Evolutionary conservation across 2,329 filamentous ascomycete species (phyloP).

Genomic region (Diaporthe amygdali): DNA sequence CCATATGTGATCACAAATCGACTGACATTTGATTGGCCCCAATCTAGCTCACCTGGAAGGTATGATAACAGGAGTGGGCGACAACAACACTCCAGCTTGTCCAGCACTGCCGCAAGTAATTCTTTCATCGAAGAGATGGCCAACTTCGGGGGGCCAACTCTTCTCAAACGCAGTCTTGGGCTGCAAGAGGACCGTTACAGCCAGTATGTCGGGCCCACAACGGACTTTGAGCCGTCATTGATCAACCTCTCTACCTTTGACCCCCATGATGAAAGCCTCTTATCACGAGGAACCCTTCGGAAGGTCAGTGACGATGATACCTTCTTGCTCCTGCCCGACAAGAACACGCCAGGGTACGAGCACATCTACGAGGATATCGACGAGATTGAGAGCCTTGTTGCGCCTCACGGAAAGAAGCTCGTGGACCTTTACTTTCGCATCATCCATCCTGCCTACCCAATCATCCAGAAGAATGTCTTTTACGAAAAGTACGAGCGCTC

Average conservation of each 20-base stretch:
- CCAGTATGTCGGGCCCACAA: constrained; percentile 83
- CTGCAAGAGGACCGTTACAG: constrained; percentile 80
- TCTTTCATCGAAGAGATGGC: constrained; percentile 74
- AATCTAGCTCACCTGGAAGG: constrained; percentile 60
- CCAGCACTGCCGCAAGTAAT: constrained; percentile 65
- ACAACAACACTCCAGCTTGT: constrained; percentile 62
- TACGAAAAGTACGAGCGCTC: constrained; percentile 64
- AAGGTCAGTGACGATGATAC: constrained; percentile 80
- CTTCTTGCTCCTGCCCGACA: constrained; percentile 80
- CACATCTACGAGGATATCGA: constrained; percentile 72
- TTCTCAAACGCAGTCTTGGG: constrained; percentile 73
- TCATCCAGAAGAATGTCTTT: constrained; percentile 66
- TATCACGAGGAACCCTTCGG: constrained; percentile 71
- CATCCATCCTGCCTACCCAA: constrained; percentile 63
- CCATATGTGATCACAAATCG: constrained; percentile 23
- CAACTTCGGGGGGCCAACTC: constrained; percentile 69
- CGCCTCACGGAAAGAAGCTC: constrained; percentile 65
- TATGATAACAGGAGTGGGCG: constrained; percentile 58
- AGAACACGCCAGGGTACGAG: constrained; percentile 72
- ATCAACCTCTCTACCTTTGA: constrained; percentile 83
- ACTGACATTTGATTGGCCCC: constrained; percentile 56
- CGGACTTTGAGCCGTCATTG: constrained; percentile 82
- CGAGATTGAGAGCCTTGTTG: constrained; percentile 66
- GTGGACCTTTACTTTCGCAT: constrained; percentile 72
- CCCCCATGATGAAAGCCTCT: constrained; percentile 78